Base-by-base conservation (phyloP, 2,329 filamentous ascomycete species). In the Aspergillus fructus region DNA sequence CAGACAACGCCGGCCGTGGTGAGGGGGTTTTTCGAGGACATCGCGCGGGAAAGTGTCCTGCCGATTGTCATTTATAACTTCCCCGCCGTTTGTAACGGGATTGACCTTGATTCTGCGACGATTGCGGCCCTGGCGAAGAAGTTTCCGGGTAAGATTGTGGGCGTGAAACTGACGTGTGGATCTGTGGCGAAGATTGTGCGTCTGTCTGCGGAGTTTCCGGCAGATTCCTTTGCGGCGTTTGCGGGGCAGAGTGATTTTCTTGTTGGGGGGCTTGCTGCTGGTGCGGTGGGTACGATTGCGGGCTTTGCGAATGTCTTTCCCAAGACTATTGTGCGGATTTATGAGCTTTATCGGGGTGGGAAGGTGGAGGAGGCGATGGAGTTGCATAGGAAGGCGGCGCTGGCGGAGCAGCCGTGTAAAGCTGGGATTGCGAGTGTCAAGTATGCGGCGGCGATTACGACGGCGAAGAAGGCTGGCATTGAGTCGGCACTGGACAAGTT, bases 231-330 rank as follows among this genome's bases (percentile, higher is more conserved):
- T 67, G 83, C 86, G 2, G 83, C 85, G 0, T 91, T 85, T 65
- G 88, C 87, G 0, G 89, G 89, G 0, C 88, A 91, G 74, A 85
- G 84, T 2, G 89, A 91, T 66, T 91, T 89, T 68, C 70, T 91
- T 52, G 73, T 85, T 19, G 81, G 79, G 2, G 83, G 81, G 0
- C 63, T 86, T 8, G 76, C 78, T 1, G 77, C 78, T 3, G 83
- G 84, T 1, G 78, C 76, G 21, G 78, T 79, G 0, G 83, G 83
- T 1, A 84, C 81, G 58, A 83, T 86, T 52, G 79, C 82, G 1
- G 83, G 79, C 1, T 85, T 86, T 65, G 81, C 79, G 34, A 85
- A 85, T 59, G 75, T 85, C 3, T 83, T 83, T 52, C 83, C 83
- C 0, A 81, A 80, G 66, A 79, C 82, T 0, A 78, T 86, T 21